Conservation (phyloP, 2,329 filamentous ascomycete species). For the Cordyceps cicadae region DNA sequence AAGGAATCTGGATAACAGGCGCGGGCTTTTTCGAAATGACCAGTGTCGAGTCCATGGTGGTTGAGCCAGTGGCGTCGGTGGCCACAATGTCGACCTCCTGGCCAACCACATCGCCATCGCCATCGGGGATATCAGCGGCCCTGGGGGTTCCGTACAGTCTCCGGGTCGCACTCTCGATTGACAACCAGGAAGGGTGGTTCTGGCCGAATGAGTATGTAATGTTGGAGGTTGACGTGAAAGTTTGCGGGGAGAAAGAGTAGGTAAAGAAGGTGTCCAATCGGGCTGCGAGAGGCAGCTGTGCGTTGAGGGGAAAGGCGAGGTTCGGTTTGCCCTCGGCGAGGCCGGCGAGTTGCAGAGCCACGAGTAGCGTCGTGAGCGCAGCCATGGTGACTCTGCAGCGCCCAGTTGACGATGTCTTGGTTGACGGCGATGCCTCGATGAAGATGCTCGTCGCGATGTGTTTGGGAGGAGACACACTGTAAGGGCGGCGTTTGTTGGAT, state of each 20-base stretch:
- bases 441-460: constrained; percentile 12
- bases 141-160: constrained; percentile 64
- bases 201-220: constrained; percentile 60
- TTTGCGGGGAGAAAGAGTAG: constrained; percentile 64
- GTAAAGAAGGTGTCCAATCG: constrained; percentile 58
- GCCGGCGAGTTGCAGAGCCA: constrained; percentile 17
- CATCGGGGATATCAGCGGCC: constrained; percentile 36
- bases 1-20: constrained; percentile 46
- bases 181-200: constrained; percentile 64
- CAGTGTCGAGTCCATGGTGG: constrained; percentile 58
- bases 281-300: constrained; percentile 74
- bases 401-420: constrained; percentile 12
- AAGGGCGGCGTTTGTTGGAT: neutral
- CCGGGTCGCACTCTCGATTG: constrained; percentile 55
- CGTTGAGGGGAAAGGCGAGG: constrained; percentile 66
- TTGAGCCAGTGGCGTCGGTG: constrained; percentile 55
- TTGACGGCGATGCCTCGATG: constrained; percentile 15
- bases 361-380: constrained; percentile 20
- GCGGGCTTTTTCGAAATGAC: constrained; percentile 54
- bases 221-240: constrained; percentile 58
- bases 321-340: constrained; percentile 31
- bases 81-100: constrained; percentile 60
- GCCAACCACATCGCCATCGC: constrained; percentile 42
- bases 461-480: constrained; percentile 11
- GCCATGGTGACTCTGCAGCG: constrained; percentile 22